Evolutionary conservation across 768 basidiomycete genomes (phyloP).

Genomic region (Jaapia argillacea): DNA sequence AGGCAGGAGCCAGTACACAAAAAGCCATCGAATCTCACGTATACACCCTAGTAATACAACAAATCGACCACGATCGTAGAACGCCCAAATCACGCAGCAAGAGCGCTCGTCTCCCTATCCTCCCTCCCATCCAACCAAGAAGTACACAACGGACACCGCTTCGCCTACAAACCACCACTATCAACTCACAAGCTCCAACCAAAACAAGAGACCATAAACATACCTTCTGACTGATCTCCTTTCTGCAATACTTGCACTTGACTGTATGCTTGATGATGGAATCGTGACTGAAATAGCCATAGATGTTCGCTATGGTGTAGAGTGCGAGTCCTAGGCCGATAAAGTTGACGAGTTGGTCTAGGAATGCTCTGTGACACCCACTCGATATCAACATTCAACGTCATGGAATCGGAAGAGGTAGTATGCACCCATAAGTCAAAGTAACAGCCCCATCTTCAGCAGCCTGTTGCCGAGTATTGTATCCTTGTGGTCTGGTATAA

Average conservation of each 20-base stretch:
- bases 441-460: constrained; percentile 34
- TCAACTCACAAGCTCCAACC: neutral
- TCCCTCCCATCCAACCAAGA: constrained; percentile 34
- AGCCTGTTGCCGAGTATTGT: constrained; percentile 34
- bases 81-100: too few relatives aligned
- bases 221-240: constrained; percentile 32
- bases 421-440: constrained; percentile 19
- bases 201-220: neutral
- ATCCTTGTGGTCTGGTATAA: constrained; percentile 14
- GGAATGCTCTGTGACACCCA: constrained; percentile 19
- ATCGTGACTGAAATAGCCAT: constrained; percentile 26
- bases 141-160: constrained; percentile 30
- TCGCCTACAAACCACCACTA: constrained; percentile 17
- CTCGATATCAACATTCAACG: neutral
- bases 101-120: constrained; percentile 19
- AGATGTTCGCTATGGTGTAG: constrained; percentile 26
- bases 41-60: too few relatives aligned
- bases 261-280: constrained; percentile 30
- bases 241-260: constrained; percentile 32
- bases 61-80: too few relatives aligned
- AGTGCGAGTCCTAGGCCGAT: constrained; percentile 27
- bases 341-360: constrained; percentile 28
- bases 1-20: too few relatives aligned
- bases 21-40: too few relatives aligned
- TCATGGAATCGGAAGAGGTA: neutral